Evolutionary conservation across 768 basidiomycete species (phyloP).

Genomic region (Pleurotus ostreatus): DNA sequence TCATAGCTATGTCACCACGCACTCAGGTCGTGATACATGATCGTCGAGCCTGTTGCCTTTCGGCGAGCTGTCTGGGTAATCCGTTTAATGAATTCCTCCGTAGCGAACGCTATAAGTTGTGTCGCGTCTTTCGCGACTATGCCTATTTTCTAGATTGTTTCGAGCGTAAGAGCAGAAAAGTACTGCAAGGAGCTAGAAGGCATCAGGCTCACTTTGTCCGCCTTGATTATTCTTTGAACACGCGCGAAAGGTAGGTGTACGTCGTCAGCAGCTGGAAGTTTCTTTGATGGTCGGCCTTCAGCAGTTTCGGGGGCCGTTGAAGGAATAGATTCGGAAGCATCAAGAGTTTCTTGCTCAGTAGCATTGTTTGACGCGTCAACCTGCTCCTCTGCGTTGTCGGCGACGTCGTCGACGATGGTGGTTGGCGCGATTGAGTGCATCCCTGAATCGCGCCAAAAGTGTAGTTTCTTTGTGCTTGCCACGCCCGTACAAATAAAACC

Average conservation of each 20-base stretch:
- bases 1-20: constrained; percentile 17
- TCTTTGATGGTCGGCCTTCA: neutral
- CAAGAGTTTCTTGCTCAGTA: no score
- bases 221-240: constrained; percentile 83
- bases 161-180: constrained; percentile 1
- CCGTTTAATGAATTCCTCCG: constrained; percentile 84
- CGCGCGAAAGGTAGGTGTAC: constrained; percentile 73
- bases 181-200: neutral
- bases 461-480: no score
- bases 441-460: no score
- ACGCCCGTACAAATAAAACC: no score
- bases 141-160: constrained; percentile 57
- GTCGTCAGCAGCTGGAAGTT: neutral
- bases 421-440: no score
- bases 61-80: constrained; percentile 68
- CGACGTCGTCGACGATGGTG: no score
- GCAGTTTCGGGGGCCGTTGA: neutral
- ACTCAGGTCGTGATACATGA: constrained; percentile 83
- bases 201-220: constrained; percentile 61
- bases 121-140: constrained; percentile 75
- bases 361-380: no score
- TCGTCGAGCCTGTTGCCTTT: constrained; percentile 66
- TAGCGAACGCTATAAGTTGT: constrained; percentile 75
- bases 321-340: neutral
- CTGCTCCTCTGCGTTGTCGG: no score